Percentiles rank a stretch among this genome's conserved stretches.
phyloP scores from a whole-genome alignment of 306 rosid genomes.

The Vicia sativa region DNA sequence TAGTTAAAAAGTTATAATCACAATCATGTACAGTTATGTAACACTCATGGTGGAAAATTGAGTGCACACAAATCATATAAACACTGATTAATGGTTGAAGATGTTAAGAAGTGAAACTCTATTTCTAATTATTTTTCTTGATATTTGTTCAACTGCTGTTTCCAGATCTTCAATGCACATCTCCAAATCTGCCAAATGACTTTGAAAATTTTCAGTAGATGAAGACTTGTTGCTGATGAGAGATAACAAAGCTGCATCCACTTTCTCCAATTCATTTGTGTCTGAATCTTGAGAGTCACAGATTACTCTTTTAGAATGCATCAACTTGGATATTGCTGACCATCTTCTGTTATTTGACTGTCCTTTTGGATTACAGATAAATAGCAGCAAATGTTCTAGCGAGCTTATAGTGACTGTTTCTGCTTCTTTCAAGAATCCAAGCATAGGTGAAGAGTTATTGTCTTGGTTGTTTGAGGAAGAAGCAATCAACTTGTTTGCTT shows the following conservation, averaged over 20 bases:
- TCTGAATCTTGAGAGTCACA: slow-evolving; percentile 29
- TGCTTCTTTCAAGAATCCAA: slow-evolving; percentile 37
- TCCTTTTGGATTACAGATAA: slow-evolving; percentile 34
- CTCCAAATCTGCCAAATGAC: slow-evolving; percentile 37
- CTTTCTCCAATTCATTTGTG: slow-evolving; percentile 31
- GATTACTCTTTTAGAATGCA: slow-evolving; percentile 36
- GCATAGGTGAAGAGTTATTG: background rate
- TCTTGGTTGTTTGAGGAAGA: slow-evolving; percentile 24
- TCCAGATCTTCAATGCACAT: slow-evolving; percentile 44
- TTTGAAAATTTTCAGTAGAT: slow-evolving; percentile 27
- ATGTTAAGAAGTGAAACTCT: slow-evolving; percentile 45
- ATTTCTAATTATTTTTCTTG: slow-evolving; percentile 42
- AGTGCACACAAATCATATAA: slow-evolving; percentile 11
- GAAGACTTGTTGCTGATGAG: slow-evolving; percentile 28
- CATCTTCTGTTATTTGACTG: slow-evolving; percentile 35
- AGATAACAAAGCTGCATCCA: slow-evolving; percentile 37
- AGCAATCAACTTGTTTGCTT: slow-evolving; percentile 20
- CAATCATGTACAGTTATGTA: slow-evolving; percentile 32
- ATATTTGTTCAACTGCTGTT: slow-evolving; percentile 38
- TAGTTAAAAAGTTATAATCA: background rate
- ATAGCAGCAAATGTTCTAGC: slow-evolving; percentile 37
- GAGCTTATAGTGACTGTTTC: slow-evolving; percentile 34
- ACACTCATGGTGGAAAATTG: slow-evolving; percentile 35
- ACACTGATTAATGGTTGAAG: slow-evolving; percentile 35
- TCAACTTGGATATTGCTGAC: slow-evolving; percentile 40